Conservation (phyloP, 371 early-diverging fungal genomes). For the Syncephalastrum sp. region DNA sequence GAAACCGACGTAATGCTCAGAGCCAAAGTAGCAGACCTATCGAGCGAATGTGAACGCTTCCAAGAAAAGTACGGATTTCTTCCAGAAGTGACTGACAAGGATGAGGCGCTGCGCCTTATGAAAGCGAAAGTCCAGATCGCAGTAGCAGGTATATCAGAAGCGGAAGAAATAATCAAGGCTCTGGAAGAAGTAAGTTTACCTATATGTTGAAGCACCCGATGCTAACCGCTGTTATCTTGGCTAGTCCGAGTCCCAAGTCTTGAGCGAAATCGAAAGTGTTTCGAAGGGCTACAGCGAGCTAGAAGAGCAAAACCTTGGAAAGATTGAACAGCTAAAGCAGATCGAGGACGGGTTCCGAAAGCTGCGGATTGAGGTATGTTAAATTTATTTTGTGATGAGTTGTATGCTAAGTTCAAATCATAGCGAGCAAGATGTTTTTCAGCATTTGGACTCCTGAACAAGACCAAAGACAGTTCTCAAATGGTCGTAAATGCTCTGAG, state of each 20-base stretch:
- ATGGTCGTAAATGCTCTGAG: conserved; percentile 67
- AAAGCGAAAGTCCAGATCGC: conserved; percentile 1
- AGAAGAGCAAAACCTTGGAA: conserved; percentile 77
- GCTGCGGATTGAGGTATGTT: conserved; percentile 63
- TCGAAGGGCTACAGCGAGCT: conserved; percentile 75
- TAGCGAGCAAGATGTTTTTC: conserved; percentile 71
- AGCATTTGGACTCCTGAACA: conserved; percentile 65
- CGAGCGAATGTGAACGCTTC: conserved; percentile 1
- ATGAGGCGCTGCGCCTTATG: conserved; percentile 6
- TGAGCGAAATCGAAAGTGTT: conserved; percentile 77
- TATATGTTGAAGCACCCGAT: not conserved
- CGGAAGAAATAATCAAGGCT: not conserved
- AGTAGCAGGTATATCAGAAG: no score
- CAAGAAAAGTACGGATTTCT: conserved; percentile 20
- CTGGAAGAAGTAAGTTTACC: conserved; percentile 2
- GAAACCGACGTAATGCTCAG: no score
- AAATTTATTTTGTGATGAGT: not conserved
- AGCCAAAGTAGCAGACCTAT: no score
- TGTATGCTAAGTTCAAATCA: not conserved
- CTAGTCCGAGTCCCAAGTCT: conserved; percentile 52
- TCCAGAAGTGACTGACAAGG: conserved; percentile 7
- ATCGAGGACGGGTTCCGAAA: conserved; percentile 80
- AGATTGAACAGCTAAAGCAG: conserved; percentile 67
- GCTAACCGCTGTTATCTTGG: not conserved
- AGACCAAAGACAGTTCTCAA: conserved; percentile 63